Evolutionary conservation across 306 rosid species (phyloP).

Genomic region (Abrus pulchellus): DNA sequence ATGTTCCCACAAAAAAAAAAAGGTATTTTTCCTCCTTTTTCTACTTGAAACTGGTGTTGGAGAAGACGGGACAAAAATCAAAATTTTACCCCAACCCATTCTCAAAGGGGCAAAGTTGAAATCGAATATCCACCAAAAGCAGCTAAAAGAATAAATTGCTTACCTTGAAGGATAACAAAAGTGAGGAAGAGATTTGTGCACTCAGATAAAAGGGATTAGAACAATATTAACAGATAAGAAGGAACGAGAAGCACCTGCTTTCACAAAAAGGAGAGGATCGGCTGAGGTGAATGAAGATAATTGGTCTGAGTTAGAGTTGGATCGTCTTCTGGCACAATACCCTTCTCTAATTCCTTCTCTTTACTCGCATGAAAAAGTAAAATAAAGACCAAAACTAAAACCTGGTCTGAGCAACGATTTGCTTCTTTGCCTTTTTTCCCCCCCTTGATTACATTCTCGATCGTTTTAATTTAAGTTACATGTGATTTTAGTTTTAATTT

Average conservation of each 20-base stretch:
- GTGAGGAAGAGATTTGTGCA: constrained; percentile 21
- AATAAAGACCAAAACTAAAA: neutral
- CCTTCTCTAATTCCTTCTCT: neutral
- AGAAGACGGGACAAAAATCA: constrained; percentile 11
- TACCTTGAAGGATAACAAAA: constrained; percentile 5
- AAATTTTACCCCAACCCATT: constrained; percentile 27
- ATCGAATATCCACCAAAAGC: neutral
- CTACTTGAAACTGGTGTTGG: constrained; percentile 22
- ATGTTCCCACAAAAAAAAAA: neutral
- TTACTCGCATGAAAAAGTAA: neutral
- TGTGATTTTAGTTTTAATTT: too few relatives aligned
- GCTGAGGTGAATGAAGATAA: constrained; percentile 11
- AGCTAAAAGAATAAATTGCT: neutral
- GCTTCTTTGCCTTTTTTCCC: neutral
- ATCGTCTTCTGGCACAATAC: constrained; percentile 4
- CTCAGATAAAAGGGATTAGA: neutral
- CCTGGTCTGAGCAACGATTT: neutral
- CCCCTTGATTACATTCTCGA: too few relatives aligned
- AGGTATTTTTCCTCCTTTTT: neutral
- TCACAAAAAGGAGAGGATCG: neutral
- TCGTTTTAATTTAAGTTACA: too few relatives aligned
- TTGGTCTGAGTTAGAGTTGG: constrained; percentile 21
- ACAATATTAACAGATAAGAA: neutral
- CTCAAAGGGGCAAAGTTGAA: constrained; percentile 20
- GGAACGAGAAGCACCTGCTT: constrained; percentile 11